Percentiles rank a stretch among this genome's conserved stretches.
phyloP scores from a whole-genome alignment of 352 stramenopile species.

The Pythium oligandrum region DNA sequence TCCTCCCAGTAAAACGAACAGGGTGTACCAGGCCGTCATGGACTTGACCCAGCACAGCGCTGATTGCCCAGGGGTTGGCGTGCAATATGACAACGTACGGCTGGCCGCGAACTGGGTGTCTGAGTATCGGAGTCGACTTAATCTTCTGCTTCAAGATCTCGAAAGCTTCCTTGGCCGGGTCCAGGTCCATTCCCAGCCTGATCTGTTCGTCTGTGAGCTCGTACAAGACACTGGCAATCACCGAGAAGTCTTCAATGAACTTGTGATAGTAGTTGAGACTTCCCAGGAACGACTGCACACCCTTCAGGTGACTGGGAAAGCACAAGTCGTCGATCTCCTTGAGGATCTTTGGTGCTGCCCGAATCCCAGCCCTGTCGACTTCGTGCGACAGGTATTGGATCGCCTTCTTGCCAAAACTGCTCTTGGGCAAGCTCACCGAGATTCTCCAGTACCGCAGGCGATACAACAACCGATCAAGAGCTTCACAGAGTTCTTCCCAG shows the following conservation, averaged over 20 bases:
- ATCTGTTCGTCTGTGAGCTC: neutral
- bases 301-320: constrained; percentile 1
- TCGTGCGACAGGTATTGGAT: constrained; percentile 17
- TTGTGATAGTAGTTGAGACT: constrained; percentile 3
- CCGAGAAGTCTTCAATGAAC: constrained; percentile 4
- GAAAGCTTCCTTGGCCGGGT: constrained; percentile 8
- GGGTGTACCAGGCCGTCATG: constrained; percentile 12
- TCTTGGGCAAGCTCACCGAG: constrained; percentile 24
- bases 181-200: constrained; percentile 1
- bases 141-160: constrained; percentile 11
- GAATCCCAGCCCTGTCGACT: constrained; percentile 1
- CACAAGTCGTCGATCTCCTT: constrained; percentile 5
- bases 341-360: constrained; percentile 1
- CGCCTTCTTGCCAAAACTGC: constrained; percentile 9
- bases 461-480: constrained; percentile 8
- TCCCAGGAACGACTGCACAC: constrained; percentile 1
- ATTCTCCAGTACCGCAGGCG: constrained; percentile 16
- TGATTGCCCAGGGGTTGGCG: constrained; percentile 10
- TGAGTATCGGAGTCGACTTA: constrained; percentile 1
- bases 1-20: constrained; percentile 8
- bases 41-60: constrained; percentile 11
- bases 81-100: constrained; percentile 12
- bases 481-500: constrained; percentile 12
- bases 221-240: constrained; percentile 1
- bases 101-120: constrained; percentile 2